These are phyloP conservation scores for Catunica adiposa DNA, from an alignment of 2,329 filamentous ascomycete species.

Conservation along the genomic window DNA sequence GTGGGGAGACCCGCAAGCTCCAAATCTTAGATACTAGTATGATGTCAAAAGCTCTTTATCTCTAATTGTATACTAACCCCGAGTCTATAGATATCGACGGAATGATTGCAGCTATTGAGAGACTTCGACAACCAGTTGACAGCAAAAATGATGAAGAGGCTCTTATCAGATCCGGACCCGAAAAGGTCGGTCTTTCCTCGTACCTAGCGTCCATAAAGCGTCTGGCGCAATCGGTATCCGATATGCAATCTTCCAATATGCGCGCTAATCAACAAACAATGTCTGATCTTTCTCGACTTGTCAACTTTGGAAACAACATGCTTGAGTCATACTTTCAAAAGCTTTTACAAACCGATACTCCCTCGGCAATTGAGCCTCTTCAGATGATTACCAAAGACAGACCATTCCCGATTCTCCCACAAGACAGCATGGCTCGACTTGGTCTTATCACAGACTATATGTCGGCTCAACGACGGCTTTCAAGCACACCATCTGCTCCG, in stretches of 20 bases:
- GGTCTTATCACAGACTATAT: conserved; percentile 66
- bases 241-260: conserved; percentile 80
- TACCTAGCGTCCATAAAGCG: conserved; percentile 85
- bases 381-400: conserved; percentile 83
- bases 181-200: conserved; percentile 62
- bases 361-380: conserved; percentile 68
- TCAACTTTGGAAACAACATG: conserved; percentile 65
- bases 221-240: conserved; percentile 64
- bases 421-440: conserved; percentile 59
- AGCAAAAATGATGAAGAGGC: conserved; percentile 83
- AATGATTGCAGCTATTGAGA: conserved; percentile 73
- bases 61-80: background rate
- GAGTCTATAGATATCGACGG: conserved; percentile 56
- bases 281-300: conserved; percentile 57
- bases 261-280: conserved; percentile 83
- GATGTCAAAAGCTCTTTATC: conserved; percentile 17
- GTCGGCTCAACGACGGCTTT: conserved; percentile 38
- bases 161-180: conserved; percentile 75
- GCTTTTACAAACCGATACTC: conserved; percentile 57
- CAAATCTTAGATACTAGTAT: conserved; percentile 71
- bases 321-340: conserved; percentile 73
- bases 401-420: conserved; percentile 65
- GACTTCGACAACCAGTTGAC: conserved; percentile 76
- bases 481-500: conserved; percentile 21
- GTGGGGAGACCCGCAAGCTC: conserved; percentile 76